Evolutionary conservation across 306 rosid species (phyloP).

Genomic region (Malus sieversii): DNA sequence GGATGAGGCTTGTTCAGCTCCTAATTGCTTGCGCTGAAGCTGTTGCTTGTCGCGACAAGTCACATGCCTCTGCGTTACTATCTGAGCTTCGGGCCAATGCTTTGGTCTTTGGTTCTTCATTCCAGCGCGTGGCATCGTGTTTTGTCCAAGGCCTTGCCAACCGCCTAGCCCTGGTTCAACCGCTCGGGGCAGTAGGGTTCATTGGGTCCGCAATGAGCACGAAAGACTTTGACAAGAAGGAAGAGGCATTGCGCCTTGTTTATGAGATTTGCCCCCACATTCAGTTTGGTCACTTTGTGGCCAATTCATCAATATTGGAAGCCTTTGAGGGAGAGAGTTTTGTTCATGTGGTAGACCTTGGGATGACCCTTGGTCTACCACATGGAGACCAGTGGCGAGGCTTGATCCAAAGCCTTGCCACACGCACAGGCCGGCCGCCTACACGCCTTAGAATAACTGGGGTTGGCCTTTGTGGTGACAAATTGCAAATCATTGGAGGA

Average conservation of each 20-base stretch:
- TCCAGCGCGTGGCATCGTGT: conserved; percentile 86
- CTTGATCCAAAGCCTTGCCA: conserved; percentile 49
- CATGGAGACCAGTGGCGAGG: conserved; percentile 73
- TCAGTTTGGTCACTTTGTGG: conserved; percentile 79
- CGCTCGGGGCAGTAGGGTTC: conserved; percentile 37
- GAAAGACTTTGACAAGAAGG: conserved; percentile 52
- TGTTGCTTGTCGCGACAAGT: conserved; percentile 75
- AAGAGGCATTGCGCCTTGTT: conserved; percentile 62
- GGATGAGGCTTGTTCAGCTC: conserved; percentile 79
- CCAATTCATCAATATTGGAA: conserved; percentile 70
- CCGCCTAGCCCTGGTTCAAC: conserved; percentile 49
- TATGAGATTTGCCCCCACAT: conserved; percentile 73
- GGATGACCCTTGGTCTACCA: conserved; percentile 65
- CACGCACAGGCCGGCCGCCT: conserved; percentile 11
- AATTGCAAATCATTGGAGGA: conserved; percentile 44
- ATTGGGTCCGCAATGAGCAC: conserved; percentile 29
- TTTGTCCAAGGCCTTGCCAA: conserved; percentile 67
- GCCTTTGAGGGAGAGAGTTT: conserved; percentile 92
- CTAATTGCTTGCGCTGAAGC: conserved; percentile 88
- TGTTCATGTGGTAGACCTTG: conserved; percentile 73
- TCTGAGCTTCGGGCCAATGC: conserved; percentile 60
- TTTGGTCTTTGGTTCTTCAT: conserved; percentile 69
- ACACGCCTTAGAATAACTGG: conserved; percentile 46
- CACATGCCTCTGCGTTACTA: conserved; percentile 54
- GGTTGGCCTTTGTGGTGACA: conserved; percentile 44